phyloP scores from a whole-genome alignment of 495 filamentous ascomycete genomes.

The Penicillium coffeae region DNA sequence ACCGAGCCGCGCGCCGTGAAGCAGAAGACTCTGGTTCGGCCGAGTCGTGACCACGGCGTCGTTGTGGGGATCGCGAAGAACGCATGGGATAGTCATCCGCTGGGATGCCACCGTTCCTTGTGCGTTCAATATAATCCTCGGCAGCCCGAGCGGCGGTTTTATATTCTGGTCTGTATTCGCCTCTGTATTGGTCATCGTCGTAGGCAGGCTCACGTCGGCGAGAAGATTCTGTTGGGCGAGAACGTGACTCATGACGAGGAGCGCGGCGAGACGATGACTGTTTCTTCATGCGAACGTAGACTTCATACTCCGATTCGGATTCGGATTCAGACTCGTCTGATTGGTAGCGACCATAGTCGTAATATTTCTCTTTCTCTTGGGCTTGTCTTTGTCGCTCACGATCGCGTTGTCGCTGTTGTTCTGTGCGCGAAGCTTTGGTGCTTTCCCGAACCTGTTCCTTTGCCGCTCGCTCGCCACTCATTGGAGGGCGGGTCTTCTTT shows the following conservation, averaged over 20 bases:
- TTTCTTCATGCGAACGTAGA: slow-evolving; percentile 17
- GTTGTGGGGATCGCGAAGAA: slow-evolving; percentile 31
- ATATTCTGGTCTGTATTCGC: slow-evolving; percentile 14
- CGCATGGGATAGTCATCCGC: slow-evolving; percentile 4
- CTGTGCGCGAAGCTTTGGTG: slow-evolving; percentile 28
- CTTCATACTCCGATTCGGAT: slow-evolving; percentile 21
- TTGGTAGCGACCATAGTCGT: slow-evolving; percentile 20
- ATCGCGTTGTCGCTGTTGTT: slow-evolving; percentile 44
- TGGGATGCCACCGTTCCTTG: background rate
- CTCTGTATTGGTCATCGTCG: slow-evolving; percentile 18
- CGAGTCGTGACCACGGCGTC: slow-evolving; percentile 29
- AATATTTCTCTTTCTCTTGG: slow-evolving; percentile 50
- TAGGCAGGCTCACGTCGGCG: slow-evolving; percentile 17
- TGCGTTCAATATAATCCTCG: slow-evolving; percentile 21
- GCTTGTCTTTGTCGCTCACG: slow-evolving; percentile 48
- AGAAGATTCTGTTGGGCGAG: slow-evolving; percentile 15
- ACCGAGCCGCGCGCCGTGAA: slow-evolving; percentile 26
- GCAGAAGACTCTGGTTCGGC: slow-evolving; percentile 32
- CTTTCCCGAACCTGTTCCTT: slow-evolving; percentile 31
- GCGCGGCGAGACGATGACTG: slow-evolving; percentile 17
- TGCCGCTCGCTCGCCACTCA: slow-evolving; percentile 19
- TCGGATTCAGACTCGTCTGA: slow-evolving; percentile 36
- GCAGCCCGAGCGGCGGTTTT: slow-evolving; percentile 9
- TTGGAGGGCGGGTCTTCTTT: slow-evolving; percentile 32
- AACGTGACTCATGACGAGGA: slow-evolving; percentile 13